Conservation (phyloP, 1,139 yeast genomes). For the Blastobotrys ciferrii region DNA sequence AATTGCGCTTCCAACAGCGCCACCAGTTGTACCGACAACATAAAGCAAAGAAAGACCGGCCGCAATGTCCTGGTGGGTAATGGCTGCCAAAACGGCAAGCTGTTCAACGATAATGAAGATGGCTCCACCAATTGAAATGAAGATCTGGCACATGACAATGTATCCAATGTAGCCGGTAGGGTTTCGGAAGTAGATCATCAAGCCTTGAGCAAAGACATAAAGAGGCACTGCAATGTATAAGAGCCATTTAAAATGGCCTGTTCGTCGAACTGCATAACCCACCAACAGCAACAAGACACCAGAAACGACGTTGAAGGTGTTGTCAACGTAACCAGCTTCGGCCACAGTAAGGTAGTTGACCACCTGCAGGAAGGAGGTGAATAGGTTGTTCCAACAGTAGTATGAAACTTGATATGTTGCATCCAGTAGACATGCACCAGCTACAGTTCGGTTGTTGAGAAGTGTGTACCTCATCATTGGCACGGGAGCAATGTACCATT, state of each 20-base stretch:
- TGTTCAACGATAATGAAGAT: slow-evolving; percentile 32
- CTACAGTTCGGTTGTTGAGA: slow-evolving; percentile 32
- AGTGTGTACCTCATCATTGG: slow-evolving; percentile 34
- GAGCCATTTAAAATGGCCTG: slow-evolving; percentile 33
- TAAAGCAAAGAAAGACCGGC: slow-evolving; percentile 30
- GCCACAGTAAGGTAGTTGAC: slow-evolving; percentile 30
- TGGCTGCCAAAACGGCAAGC: slow-evolving; percentile 33
- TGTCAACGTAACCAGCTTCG: slow-evolving; percentile 33
- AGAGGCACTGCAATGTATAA: slow-evolving; percentile 35
- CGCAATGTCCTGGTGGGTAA: slow-evolving; percentile 29
- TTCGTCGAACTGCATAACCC: slow-evolving; percentile 33
- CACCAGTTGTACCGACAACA: slow-evolving; percentile 31
- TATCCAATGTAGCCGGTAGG: slow-evolving; percentile 29
- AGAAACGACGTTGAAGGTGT: slow-evolving; percentile 36
- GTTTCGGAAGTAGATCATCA: slow-evolving; percentile 36
- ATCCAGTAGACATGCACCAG: slow-evolving; percentile 33
- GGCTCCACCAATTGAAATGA: slow-evolving; percentile 37
- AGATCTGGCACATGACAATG: slow-evolving; percentile 37
- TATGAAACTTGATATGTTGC: slow-evolving; percentile 29
- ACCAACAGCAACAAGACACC: slow-evolving; percentile 33
- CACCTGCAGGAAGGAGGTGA: slow-evolving; percentile 31
- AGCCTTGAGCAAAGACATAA: slow-evolving; percentile 32
- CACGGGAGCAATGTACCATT: slow-evolving; percentile 30
- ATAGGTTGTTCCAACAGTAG: slow-evolving; percentile 36
- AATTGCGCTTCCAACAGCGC: slow-evolving; percentile 35